These are phyloP conservation scores for Cicer bijugum DNA, from an alignment of 306 rosid genomes.

Conservation along the genomic window DNA sequence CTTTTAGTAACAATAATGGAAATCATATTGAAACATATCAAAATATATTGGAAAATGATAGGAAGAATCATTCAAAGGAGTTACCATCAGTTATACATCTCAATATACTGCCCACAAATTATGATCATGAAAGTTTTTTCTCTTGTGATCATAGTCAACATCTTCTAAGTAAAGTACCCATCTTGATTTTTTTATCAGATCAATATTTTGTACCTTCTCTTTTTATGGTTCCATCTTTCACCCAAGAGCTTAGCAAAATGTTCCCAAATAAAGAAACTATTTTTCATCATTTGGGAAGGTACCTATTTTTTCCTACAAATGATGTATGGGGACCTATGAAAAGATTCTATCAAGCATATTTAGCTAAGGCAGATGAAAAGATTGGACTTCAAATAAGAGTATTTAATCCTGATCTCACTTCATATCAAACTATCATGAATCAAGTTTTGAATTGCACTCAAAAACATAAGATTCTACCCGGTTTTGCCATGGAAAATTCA, in stretches of 20 bases:
- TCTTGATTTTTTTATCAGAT: constrained; percentile 58
- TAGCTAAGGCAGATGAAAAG: constrained; percentile 34
- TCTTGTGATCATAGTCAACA: constrained; percentile 60
- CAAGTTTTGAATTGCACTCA: constrained; percentile 50
- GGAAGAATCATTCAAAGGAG: constrained; percentile 12
- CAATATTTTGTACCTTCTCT: constrained; percentile 66
- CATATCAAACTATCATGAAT: constrained; percentile 50
- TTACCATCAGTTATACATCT: constrained; percentile 52
- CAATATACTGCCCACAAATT: constrained; percentile 47
- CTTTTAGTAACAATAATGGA: constrained; percentile 35
- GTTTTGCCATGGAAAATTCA: background rate
- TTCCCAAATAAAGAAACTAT: constrained; percentile 35
- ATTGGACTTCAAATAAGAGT: constrained; percentile 43
- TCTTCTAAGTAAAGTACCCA: constrained; percentile 46
- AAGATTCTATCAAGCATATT: constrained; percentile 42
- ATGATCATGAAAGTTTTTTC: constrained; percentile 55
- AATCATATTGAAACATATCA: constrained; percentile 53
- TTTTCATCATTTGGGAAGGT: constrained; percentile 35
- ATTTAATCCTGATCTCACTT: constrained; percentile 17
- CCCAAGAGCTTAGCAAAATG: constrained; percentile 34
- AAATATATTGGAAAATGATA: constrained; percentile 47
- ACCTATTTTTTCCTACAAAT: constrained; percentile 43
- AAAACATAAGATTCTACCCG: constrained; percentile 50
- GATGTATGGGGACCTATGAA: constrained; percentile 51
- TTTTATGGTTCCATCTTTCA: constrained; percentile 60